These are phyloP conservation scores for Arthrobotrys musiformis DNA, from an alignment of 2,329 filamentous ascomycete genomes.

Conservation along the genomic window DNA sequence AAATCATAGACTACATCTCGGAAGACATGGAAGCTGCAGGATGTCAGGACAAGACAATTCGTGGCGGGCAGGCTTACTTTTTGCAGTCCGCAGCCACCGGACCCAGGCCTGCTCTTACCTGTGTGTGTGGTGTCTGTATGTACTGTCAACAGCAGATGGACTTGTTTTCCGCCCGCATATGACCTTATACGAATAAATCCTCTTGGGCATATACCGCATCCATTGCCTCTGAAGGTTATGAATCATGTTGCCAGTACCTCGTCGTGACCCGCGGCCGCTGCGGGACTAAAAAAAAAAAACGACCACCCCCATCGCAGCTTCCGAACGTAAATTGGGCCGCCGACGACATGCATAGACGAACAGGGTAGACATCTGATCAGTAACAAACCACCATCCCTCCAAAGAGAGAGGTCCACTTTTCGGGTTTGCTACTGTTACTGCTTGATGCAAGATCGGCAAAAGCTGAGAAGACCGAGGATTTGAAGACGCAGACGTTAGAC, in stretches of 20 bases:
- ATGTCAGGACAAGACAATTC: constrained; percentile 36
- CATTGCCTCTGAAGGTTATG: constrained; percentile 21
- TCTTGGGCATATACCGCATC: constrained; percentile 1
- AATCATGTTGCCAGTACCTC: constrained; percentile 29
- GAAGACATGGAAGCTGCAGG: constrained; percentile 48
- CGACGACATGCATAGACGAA: constrained; percentile 50
- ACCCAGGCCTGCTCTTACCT: background rate
- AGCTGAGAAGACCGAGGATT: constrained; percentile 22
- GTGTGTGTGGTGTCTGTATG: too few species aligned
- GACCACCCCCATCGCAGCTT: constrained; percentile 55
- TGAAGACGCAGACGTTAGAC: constrained; percentile 21
- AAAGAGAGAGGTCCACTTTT: constrained; percentile 22
- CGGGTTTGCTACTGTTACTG: too few species aligned
- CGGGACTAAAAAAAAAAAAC: constrained; percentile 32
- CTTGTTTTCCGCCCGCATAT: constrained; percentile 30
- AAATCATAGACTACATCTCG: constrained; percentile 26
- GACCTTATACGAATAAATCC: constrained; percentile 22
- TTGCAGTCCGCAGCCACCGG: constrained; percentile 29
- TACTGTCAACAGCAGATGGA: constrained; percentile 33
- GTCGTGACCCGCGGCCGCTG: constrained; percentile 15
- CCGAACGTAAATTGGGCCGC: constrained; percentile 52
- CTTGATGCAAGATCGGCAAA: constrained; percentile 51
- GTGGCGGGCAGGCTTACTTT: constrained; percentile 25
- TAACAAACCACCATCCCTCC: constrained; percentile 21
- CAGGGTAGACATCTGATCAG: constrained; percentile 44